Conservation (phyloP, 2,329 filamentous ascomycete species). For the Leptosphaerulina australis region DNA sequence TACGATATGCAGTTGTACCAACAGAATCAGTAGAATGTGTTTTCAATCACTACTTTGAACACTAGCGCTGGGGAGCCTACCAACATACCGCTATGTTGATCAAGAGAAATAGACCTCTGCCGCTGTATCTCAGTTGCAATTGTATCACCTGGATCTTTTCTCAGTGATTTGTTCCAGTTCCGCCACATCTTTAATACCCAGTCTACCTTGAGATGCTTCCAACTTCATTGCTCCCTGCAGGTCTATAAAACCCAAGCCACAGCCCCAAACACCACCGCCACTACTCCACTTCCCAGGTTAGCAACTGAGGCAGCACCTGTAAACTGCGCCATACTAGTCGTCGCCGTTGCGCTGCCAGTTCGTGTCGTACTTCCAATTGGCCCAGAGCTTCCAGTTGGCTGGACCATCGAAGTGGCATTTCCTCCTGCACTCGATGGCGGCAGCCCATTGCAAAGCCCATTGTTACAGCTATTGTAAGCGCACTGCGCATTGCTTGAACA, state of each 20-base stretch:
- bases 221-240: too few relatives aligned
- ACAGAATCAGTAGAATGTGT: too few relatives aligned
- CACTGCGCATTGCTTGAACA: slow-evolving; percentile 23
- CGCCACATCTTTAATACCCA: too few relatives aligned
- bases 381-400: slow-evolving; percentile 8
- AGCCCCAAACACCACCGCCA: slow-evolving; percentile 21
- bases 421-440: slow-evolving; percentile 3
- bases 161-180: too few relatives aligned
- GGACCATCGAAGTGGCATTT: slow-evolving; percentile 12
- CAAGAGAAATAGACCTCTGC: too few relatives aligned
- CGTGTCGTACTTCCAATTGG: slow-evolving; percentile 3
- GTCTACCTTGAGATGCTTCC: too few relatives aligned
- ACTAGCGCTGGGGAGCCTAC: too few relatives aligned
- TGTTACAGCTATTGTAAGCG: slow-evolving; percentile 25
- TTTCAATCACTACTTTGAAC: too few relatives aligned
- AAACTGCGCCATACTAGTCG: slow-evolving; percentile 16
- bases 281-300: slow-evolving; percentile 13
- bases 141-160: too few relatives aligned
- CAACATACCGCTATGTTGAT: too few relatives aligned
- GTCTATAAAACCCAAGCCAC: slow-evolving; percentile 26
- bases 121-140: too few relatives aligned
- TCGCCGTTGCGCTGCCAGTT: slow-evolving; percentile 3
- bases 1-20: too few relatives aligned
- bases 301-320: slow-evolving; percentile 25
- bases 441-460: slow-evolving; percentile 24